Conservation (phyloP, 805 yeast species). For the Wickerhamomyces pijperi region DNA sequence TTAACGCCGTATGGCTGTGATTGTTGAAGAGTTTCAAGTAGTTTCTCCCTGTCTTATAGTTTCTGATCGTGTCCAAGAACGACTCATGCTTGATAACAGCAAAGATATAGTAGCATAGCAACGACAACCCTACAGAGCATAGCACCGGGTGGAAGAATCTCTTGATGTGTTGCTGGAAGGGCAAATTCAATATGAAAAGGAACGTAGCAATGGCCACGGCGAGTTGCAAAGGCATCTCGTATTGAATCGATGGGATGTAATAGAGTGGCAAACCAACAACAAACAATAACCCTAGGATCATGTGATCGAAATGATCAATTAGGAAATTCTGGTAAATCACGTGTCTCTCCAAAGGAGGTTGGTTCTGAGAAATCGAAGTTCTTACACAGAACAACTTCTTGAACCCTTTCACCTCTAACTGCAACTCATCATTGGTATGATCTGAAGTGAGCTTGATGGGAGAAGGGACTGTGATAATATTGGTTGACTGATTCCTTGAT, state of each 20-base stretch:
- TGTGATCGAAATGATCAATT: slow-evolving; percentile 42
- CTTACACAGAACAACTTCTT: slow-evolving; percentile 15
- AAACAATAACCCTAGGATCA: slow-evolving; percentile 34
- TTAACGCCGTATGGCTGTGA: slow-evolving; percentile 3
- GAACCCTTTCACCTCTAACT: slow-evolving; percentile 1
- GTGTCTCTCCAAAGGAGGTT: slow-evolving; percentile 8
- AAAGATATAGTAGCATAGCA: slow-evolving; percentile 51
- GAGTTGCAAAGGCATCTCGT: slow-evolving; percentile 52
- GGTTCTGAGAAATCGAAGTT: slow-evolving; percentile 10
- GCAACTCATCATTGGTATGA: slow-evolving; percentile 8
- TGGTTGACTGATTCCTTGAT: too few species aligned
- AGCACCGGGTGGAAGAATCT: slow-evolving; percentile 62
- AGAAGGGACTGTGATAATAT: slow-evolving; percentile 8
- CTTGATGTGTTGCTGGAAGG: slow-evolving; percentile 35
- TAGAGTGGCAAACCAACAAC: slow-evolving; percentile 51
- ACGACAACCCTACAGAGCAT: slow-evolving; percentile 51
- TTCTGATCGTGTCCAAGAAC: slow-evolving; percentile 38
- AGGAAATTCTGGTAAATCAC: slow-evolving; percentile 25
- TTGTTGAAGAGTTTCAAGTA: slow-evolving; percentile 48
- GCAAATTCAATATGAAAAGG: slow-evolving; percentile 29
- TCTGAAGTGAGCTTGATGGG: slow-evolving; percentile 8
- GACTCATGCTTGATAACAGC: slow-evolving; percentile 38
- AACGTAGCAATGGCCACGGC: slow-evolving; percentile 49
- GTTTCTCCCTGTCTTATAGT: slow-evolving; percentile 60
- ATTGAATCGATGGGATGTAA: slow-evolving; percentile 32